A percentile compares a stretch with the other conserved stretches of the same genome.
phyloP scores from a whole-genome alignment of 768 basidiomycete species.

The Wakefieldia striispora region DNA sequence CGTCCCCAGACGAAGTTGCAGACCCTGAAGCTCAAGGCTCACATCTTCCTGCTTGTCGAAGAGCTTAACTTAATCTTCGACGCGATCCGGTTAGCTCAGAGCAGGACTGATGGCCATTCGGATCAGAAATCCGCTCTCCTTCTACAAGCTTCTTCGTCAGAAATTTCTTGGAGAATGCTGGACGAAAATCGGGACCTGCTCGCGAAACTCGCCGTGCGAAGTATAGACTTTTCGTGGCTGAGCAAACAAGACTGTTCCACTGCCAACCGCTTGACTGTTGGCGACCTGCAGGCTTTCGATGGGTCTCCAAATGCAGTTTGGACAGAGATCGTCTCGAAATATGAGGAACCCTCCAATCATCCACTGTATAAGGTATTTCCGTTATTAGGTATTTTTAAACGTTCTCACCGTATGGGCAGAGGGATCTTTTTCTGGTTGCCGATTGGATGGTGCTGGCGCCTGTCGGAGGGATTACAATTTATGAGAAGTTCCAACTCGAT shows the following conservation, averaged over 20 bases:
- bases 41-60: conserved; percentile 69
- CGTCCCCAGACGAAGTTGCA: conserved; percentile 48
- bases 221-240: conserved; percentile 79
- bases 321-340: conserved; percentile 84
- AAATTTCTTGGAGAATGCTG: conserved; percentile 92
- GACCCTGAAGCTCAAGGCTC: conserved; percentile 65
- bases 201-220: conserved; percentile 80
- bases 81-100: conserved; percentile 80
- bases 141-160: conserved; percentile 76
- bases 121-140: conserved; percentile 80
- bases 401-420: conserved; percentile 37
- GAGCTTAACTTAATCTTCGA: conserved; percentile 85
- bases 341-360: conserved; percentile 67
- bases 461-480: conserved; percentile 90
- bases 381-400: not conserved
- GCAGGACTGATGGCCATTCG: conserved; percentile 60
- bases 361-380: conserved; percentile 62
- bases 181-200: conserved; percentile 69
- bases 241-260: conserved; percentile 87
- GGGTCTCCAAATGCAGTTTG: conserved; percentile 78
- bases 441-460: conserved; percentile 85
- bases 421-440: conserved; percentile 69
- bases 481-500: conserved; percentile 75
- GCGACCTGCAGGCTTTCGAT: conserved; percentile 83
- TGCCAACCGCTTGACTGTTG: conserved; percentile 69